phyloP scores from a whole-genome alignment of 192 early-diverging fungal species.

The Rhizoclosmatium sp. region DNA sequence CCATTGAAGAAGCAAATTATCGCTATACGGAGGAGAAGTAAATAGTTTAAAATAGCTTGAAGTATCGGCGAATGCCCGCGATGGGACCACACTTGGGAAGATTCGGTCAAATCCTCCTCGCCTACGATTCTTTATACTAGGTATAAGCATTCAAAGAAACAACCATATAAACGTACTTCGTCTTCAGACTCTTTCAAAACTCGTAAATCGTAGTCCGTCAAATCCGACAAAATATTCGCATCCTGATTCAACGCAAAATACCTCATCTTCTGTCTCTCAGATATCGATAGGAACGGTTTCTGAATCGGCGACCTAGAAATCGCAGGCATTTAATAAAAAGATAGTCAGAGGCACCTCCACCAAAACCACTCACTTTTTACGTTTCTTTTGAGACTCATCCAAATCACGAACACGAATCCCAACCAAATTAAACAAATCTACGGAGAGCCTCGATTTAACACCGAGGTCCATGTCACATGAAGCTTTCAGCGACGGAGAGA shows the following conservation, averaged over 20 bases:
- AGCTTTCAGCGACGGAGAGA: conserved; percentile 58
- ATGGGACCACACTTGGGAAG: conserved; percentile 33
- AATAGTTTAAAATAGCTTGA: conserved; percentile 33
- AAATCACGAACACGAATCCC: conserved; percentile 49
- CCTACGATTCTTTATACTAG: conserved; percentile 26
- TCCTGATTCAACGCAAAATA: conserved; percentile 4
- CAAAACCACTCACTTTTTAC: conserved; percentile 11
- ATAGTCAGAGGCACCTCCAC: background rate
- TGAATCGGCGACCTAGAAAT: background rate
- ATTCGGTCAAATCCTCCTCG: conserved; percentile 53
- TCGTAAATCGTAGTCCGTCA: conserved; percentile 45
- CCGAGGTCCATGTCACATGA: conserved; percentile 49
- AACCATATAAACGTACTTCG: conserved; percentile 40
- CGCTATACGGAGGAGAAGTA: conserved; percentile 36
- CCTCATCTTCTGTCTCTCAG: conserved; percentile 37
- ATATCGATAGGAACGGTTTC: conserved; percentile 29
- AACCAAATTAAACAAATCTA: conserved; percentile 57
- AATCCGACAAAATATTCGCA: conserved; percentile 28
- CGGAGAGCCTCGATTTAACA: conserved; percentile 48
- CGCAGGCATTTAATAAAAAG: conserved; percentile 1
- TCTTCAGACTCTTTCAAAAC: conserved; percentile 52
- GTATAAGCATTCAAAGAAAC: background rate
- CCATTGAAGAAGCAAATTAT: conserved; percentile 53
- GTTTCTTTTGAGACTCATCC: conserved; percentile 25
- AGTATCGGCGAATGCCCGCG: background rate